These are phyloP conservation scores for Withania somnifera DNA, from an alignment of 305 asterid genomes.

Conservation along the genomic window DNA sequence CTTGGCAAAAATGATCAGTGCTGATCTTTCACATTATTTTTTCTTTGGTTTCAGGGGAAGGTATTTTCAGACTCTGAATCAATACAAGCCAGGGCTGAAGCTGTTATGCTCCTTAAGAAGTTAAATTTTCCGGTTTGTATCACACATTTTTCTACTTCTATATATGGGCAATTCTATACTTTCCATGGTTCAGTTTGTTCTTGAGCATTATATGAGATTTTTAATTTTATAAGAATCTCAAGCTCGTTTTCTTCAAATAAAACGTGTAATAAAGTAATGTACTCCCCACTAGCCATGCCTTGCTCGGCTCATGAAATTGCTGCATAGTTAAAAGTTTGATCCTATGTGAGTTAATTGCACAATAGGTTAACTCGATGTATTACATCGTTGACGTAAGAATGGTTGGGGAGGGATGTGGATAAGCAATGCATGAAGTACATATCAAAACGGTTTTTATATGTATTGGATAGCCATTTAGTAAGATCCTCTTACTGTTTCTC, in stretches of 20 bases:
- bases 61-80: conserved; percentile 95
- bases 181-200: background rate
- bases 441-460: background rate
- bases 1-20: background rate
- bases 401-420: background rate
- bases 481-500: background rate
- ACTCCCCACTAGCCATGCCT: conserved; percentile 4
- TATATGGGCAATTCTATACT: background rate
- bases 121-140: conserved; percentile 79
- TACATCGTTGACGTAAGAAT: background rate
- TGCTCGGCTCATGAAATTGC: conserved; percentile 20
- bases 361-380: background rate
- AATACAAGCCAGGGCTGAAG: conserved; percentile 96
- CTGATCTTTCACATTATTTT: background rate
- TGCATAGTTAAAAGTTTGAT: background rate
- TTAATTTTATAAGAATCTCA: background rate
- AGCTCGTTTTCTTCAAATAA: background rate
- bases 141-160: background rate
- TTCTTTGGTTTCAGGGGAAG: conserved; percentile 57
- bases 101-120: conserved; percentile 95
- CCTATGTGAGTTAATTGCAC: background rate
- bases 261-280: background rate
- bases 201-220: background rate
- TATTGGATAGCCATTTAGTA: background rate
- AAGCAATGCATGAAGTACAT: background rate